Base-by-base conservation (phyloP, 1,139 yeast species). In the Sugiyamaella castrensis region DNA sequence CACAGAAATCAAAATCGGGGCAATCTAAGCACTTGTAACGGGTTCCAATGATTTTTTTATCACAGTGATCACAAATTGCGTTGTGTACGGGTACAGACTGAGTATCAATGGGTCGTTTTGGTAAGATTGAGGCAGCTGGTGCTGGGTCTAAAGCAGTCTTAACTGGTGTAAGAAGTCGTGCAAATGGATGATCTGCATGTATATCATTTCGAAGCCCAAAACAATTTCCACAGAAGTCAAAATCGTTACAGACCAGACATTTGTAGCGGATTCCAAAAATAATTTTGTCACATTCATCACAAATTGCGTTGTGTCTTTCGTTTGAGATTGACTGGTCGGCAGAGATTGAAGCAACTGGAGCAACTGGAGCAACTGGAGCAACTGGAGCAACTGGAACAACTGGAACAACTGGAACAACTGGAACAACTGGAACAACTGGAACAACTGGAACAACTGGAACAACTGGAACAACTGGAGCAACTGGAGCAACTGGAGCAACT, bases 21-120 rank as follows among this genome's bases (percentile, higher is more conserved):
- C 84, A 80, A 15, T 71, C 68, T 52, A 73, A 63, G 60, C 84
- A 80, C 53, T 72, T 71, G 66, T 66, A 78, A 46, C 84, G 73
- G 27, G 12, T 19, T 15, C 59, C 57, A 8, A 28, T 37, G 36
- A 59, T 56, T 34, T 45, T 31, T 8, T 29, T 24, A 13, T 56
- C 50, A 40, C 63, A 59, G 8, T 40, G 46, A 44, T 59, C 63
- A 44, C 63, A 59, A 26, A 45, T 28, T 2, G 59, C 59, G 28
- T 37, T 24, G 42, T 55, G 58, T 16, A 31, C 39, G 28, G 45
- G 27, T n/a, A n/a, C n/a, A 43, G 36, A 26, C 31, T 3, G 36
- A 13, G 24, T n/a, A n/a, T n/a, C n/a, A n/a, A 19, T 5, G 24
- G 3, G 24, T 19, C 24, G 3, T 4, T 3, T 19, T 19, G 24